These are phyloP conservation scores for Petrea volubilis DNA, from an alignment of 257 asterid genomes.

Conservation along the genomic window DNA sequence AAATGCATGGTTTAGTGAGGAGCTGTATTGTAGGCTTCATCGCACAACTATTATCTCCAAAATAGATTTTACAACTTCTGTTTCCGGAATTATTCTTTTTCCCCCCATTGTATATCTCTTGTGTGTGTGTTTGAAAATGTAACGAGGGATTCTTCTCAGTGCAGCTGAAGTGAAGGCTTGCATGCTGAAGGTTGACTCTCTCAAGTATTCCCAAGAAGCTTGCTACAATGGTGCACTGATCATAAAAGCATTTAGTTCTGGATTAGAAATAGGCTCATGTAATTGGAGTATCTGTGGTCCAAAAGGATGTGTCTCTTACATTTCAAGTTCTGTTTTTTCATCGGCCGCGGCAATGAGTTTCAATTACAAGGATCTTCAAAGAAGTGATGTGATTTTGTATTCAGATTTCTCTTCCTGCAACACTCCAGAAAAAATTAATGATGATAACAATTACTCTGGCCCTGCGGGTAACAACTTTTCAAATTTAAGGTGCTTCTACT, in stretches of 20 bases:
- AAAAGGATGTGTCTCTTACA: slow-evolving; percentile 55
- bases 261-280: slow-evolving; percentile 89
- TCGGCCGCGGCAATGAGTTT: slow-evolving; percentile 59
- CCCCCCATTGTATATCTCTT: not conserved
- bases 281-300: slow-evolving; percentile 79
- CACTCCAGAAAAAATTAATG: slow-evolving; percentile 24
- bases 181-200: slow-evolving; percentile 67
- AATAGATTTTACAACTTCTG: not conserved
- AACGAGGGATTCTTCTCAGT: slow-evolving; percentile 56
- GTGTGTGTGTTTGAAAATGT: slow-evolving; percentile 22
- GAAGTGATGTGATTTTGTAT: slow-evolving; percentile 65
- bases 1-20: not conserved
- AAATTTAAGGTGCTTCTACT: slow-evolving; percentile 44
- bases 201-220: slow-evolving; percentile 82
- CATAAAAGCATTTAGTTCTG: slow-evolving; percentile 76
- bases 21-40: not conserved
- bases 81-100: not conserved
- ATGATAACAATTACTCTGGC: slow-evolving; percentile 29
- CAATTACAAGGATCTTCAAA: slow-evolving; percentile 53
- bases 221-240: slow-evolving; percentile 79
- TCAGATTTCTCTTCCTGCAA: slow-evolving; percentile 58
- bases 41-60: not conserved
- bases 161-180: slow-evolving; percentile 92
- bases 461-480: slow-evolving; percentile 26
- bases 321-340: slow-evolving; percentile 66